Percentiles rank a stretch among this genome's conserved stretches.
Evolutionary conservation across 192 early-diverging fungal genomes (phyloP).

Genomic region (Coemansia furcata): DNA sequence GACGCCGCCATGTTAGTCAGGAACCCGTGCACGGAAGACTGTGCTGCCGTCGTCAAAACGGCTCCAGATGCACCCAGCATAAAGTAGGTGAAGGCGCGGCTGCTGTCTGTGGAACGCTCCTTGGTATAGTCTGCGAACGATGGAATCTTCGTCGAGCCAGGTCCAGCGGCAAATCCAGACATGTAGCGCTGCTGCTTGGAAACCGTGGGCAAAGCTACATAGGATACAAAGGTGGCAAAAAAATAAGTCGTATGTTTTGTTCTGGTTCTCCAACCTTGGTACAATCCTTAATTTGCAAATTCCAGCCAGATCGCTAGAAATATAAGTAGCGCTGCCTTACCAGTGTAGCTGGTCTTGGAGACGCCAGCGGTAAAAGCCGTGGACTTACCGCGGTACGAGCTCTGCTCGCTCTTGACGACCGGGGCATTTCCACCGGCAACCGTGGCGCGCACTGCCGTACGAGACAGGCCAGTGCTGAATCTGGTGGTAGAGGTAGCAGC

Average conservation of each 20-base stretch:
- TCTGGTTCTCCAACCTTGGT: neutral
- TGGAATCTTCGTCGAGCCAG: constrained; percentile 65
- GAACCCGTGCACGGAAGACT: constrained; percentile 80
- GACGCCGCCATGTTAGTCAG: constrained; percentile 89
- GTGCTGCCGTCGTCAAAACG: constrained; percentile 77
- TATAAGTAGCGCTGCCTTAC: constrained; percentile 23
- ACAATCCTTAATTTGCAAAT: neutral
- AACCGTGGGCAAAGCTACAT: constrained; percentile 26
- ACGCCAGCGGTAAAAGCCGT: constrained; percentile 21
- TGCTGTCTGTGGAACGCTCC: constrained; percentile 60
- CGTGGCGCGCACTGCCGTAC: constrained; percentile 30
- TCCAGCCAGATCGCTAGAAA: neutral
- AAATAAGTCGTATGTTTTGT: neutral
- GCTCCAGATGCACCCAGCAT: constrained; percentile 90
- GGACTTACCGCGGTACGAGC: constrained; percentile 34
- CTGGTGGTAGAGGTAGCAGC: constrained; percentile 41
- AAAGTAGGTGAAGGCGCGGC: constrained; percentile 85
- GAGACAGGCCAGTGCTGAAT: constrained; percentile 46
- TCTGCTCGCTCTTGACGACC: constrained; percentile 21
- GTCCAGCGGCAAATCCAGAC: constrained; percentile 56
- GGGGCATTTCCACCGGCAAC: constrained; percentile 23
- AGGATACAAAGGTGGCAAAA: neutral
- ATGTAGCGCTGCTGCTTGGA: constrained; percentile 54
- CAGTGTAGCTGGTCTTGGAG: constrained; percentile 37
- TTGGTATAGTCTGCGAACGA: constrained; percentile 78